Evolutionary conservation across 1,284 basidiomycete genomes (phyloP).

Genomic region (Cryptococcus wingfieldii): DNA sequence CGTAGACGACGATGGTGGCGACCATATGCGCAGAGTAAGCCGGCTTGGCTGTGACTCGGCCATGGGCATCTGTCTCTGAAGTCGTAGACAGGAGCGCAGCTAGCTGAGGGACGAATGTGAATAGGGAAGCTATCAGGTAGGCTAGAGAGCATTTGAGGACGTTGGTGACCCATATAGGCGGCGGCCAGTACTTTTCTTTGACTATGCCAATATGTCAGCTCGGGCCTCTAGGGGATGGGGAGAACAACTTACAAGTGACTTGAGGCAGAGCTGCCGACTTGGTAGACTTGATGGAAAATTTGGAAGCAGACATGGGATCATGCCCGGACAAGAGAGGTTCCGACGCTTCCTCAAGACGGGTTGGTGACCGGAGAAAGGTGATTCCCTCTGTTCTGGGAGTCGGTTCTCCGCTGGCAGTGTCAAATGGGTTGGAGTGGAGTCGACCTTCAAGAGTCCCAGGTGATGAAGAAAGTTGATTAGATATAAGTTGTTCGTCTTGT

Average conservation of each 20-base stretch:
- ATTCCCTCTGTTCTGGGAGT: background rate
- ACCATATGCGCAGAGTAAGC: slow-evolving; percentile 82
- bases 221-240: background rate
- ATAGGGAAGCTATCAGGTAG: slow-evolving; percentile 84
- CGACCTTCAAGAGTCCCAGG: background rate
- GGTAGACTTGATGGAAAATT: background rate
- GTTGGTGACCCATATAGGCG: slow-evolving; percentile 23
- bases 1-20: slow-evolving; percentile 68
- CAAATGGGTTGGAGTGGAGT: background rate
- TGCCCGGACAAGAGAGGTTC: no score
- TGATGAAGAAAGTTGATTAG: slow-evolving; percentile 1
- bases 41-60: slow-evolving; percentile 51
- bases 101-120: slow-evolving; percentile 73
- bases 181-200: slow-evolving; percentile 19
- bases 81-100: slow-evolving; percentile 38
- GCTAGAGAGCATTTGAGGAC: slow-evolving; percentile 88
- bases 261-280: background rate
- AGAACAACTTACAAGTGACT: background rate
- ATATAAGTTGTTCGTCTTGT: background rate
- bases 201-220: background rate
- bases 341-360: no score
- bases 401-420: background rate
- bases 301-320: background rate
- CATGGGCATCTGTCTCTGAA: slow-evolving; percentile 53
- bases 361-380: background rate